Evolutionary conservation across 192 early-diverging fungal genomes (phyloP), one percentile per base, ranked within the genome.

Genomic region (Coemansia sp.): DNA sequence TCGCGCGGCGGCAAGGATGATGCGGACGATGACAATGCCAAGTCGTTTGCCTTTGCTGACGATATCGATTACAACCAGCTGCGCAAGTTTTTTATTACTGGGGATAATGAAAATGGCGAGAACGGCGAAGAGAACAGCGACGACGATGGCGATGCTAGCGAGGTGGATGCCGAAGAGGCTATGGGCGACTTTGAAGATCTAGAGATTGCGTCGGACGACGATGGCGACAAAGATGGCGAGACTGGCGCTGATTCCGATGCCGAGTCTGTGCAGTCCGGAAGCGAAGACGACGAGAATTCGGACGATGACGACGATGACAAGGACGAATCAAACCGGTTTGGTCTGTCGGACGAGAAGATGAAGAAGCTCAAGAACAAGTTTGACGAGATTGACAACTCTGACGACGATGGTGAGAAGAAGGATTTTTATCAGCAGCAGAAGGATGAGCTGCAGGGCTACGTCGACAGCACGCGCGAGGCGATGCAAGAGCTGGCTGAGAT

Each of bases 351-450:
- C 2, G 85, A 84, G 49, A 91, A 88, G 73, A 93, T 94, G 70
- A 90, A 89, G 62, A 85, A 90, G 59, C 83, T 99, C 43, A 93
- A 93, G 66, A 88, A 83, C 61, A 96, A 95, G 76, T 99, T 98
- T 70, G 92, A 95, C 72, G 89, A 89, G 30, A 78, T 96, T 57
- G 94, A 95, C 67, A 87, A 86, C 57, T 80, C 77, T 2, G 87
- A 86, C 43, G 93, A 88, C 43, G 89, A 89, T 42, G 87, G 84
- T 1, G 84, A 84, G 55, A 82, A 82, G 53, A 74, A 62, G 38
- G 91, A 92, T 71, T 89, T 91, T 71, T 99, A 92, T 71, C 92
- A 98, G 48, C 79, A 84, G 59, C 82, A 84, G 56, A 99, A 99
- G 81, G 91, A 89, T 10, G 90, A 89, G 56, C 88, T 97, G 69